Conservation (phyloP, 2,329 filamentous ascomycete species). For the Mollisia scopiformis region DNA sequence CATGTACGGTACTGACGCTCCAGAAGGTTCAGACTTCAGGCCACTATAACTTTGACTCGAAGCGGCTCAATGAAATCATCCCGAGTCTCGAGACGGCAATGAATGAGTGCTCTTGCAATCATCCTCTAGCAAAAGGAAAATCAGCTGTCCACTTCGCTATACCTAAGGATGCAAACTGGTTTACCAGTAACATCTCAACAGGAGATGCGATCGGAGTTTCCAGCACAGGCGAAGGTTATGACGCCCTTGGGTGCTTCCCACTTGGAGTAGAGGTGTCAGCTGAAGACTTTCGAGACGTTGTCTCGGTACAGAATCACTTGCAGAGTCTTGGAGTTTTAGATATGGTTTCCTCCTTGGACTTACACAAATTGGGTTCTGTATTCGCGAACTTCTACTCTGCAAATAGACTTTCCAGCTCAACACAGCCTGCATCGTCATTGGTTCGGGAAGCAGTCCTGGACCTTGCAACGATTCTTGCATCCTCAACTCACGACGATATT, state of each 20-base stretch:
- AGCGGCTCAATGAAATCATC: constrained; percentile 4
- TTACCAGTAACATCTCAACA: not conserved
- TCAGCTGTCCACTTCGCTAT: not conserved
- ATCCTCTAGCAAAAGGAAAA: not conserved
- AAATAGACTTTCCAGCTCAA: not conserved
- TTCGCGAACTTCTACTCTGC: constrained; percentile 11
- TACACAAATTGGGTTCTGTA: constrained; percentile 10
- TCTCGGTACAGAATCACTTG: constrained; percentile 46
- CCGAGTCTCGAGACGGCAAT: constrained; percentile 5
- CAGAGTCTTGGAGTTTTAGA: constrained; percentile 43
- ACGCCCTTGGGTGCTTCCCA: constrained; percentile 48
- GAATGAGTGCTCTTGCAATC: constrained; percentile 9
- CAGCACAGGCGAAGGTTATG: constrained; percentile 40
- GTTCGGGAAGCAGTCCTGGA: constrained; percentile 2
- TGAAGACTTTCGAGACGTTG: constrained; percentile 46
- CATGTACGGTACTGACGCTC: not conserved
- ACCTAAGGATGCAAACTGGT: constrained; percentile 9
- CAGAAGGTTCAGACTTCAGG: constrained; percentile 8
- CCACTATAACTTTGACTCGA: not conserved
- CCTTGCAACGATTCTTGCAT: constrained; percentile 7
- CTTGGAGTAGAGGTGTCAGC: constrained; percentile 45
- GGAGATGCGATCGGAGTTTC: constrained; percentile 30
- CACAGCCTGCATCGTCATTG: not conserved
- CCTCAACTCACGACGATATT: constrained; percentile 8
- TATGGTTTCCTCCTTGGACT: constrained; percentile 2